Base-by-base conservation (phyloP, 305 asterid species). In the Fraxinus sp. region DNA sequence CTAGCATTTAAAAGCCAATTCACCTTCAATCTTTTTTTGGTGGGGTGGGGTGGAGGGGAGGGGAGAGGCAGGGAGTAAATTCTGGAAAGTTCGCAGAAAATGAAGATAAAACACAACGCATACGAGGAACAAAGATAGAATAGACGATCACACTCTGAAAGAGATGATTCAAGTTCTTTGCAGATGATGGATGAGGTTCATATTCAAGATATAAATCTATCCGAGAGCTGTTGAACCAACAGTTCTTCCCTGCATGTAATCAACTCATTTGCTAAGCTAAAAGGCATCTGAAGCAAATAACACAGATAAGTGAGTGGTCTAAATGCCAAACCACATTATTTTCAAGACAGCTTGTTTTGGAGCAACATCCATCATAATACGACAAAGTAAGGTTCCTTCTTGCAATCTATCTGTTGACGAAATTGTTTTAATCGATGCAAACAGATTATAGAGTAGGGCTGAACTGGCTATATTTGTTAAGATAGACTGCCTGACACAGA, bases 171-270 rank as follows among this genome's bases (percentile, higher is more conserved):
- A 96, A 84, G 87, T 96, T 96, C 90, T 92, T 96, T 1, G 95
- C 75, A 79, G 98, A 94, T 80, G 99, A 86, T 80, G 98, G 97
- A 81, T 94, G 97, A 49, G 99, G 99, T 92, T 94, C 98, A 24
- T 88, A 91, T 83, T 91, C 94, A 36, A 96, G 99, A 86, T 94
- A 96, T 86, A 86, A 85, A 74, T 91, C 91, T 14, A 93, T 90
- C 79, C 94, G 90, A 2, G 98, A 92, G 92, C 90, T 87, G 81
- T 96, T 94, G 93, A 94, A 92, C 90, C 98, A 96, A 89, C 99
- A 96, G 80, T 92, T 94, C 86, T 88, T 80, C 85, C 99, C 99
- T 94, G 97, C 88, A 89, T 79, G 57, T 28, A 62, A 37, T 66
- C 62, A 80, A 86, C 70, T 32, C 72, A 77, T 75, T 79, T 43